Evolutionary conservation across 164 flowering plant species (phyloP), one percentile per base, ranked within the genome.

Genomic region (Vitis labrusca): DNA sequence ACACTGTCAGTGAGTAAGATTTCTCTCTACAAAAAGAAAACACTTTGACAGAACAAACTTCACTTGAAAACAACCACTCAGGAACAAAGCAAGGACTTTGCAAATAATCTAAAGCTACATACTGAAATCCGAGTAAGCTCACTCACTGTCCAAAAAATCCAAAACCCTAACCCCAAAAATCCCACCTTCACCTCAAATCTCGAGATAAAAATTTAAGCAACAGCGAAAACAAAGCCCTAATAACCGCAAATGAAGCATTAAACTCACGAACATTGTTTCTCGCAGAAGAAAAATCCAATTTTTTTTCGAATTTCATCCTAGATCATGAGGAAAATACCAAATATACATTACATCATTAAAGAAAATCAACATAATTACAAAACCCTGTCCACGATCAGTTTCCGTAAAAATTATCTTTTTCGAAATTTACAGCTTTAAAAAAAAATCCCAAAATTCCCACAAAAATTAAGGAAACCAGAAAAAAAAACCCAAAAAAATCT

Each of bases 401-500:
- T 51, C 52, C 57, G 54, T 3, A 32, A 68, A 60, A 65, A 30
- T 50, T 16, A 58, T 19, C 10, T 55, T 64, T 68, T 64, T 14
- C 51, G 14, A 30, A 59, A 74, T 50, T 70, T 30, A 23, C 50
- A 62, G 66, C 19, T 16, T 15, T 66, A 29, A 64, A 64, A 5
- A 56, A 69, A 66, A 67, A 50, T 29, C 14, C 8, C 3, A 10
- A 68, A 64, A 59, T 63, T 50, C 12, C 3, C 49, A 47, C 10
- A 47, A 76, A 79, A 59, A 60, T 19, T 14, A 53, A 27, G 11
- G n/a, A 47, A 76, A 50, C 32, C 2, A 15, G 17, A 32, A 53
- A 69, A 67, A 79, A 50, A 72, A 19, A 50, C 37, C 14, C 2
- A 7, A 58, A 65, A 58, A 72, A 68, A 59, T 13, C 3, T 37